Conservation (phyloP, 2,329 filamentous ascomycete genomes). For the Domatiomyces catenatus region DNA sequence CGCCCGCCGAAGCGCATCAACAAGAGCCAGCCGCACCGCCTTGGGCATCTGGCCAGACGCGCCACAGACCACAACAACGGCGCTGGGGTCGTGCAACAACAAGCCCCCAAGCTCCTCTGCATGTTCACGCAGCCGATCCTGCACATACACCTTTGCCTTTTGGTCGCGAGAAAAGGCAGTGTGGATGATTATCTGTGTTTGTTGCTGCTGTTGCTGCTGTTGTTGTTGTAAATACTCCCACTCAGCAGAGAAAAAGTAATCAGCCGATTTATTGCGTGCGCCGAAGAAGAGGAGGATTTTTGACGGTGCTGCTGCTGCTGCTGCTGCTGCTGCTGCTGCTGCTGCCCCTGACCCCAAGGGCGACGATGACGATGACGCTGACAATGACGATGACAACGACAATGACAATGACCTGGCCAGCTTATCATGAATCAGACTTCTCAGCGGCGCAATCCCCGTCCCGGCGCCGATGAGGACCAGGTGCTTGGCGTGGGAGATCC, state of each 20-base stretch:
- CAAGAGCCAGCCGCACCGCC: conserved; percentile 49
- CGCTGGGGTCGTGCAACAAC: conserved; percentile 33
- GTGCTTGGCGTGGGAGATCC: conserved; percentile 1
- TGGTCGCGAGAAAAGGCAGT: conserved; percentile 61
- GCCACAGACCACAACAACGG: conserved; percentile 37
- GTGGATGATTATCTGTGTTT: conserved; percentile 35
- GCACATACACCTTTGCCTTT: conserved; percentile 49
- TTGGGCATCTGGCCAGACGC: conserved; percentile 57
- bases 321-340: neutral
- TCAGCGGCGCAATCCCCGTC: conserved; percentile 20
- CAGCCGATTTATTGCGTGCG: conserved; percentile 55
- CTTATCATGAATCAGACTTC: conserved; percentile 36
- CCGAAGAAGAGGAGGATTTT: conserved; percentile 63
- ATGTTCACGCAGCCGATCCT: conserved; percentile 44
- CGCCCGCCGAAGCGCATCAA: conserved; percentile 42
- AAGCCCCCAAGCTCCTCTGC: conserved; percentile 34
- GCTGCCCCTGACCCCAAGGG: too few relatives aligned
- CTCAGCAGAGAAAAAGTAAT: conserved; percentile 70
- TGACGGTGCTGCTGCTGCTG: neutral
- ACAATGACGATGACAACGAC: neutral
- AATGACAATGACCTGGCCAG: neutral
- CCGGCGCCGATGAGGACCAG: conserved; percentile 38
- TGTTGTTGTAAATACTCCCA: conserved; percentile 40
- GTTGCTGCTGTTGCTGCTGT: neutral
- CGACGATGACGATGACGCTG: neutral